Conservation (phyloP, 768 basidiomycete genomes). For the Strobilomyces dryophilus region DNA sequence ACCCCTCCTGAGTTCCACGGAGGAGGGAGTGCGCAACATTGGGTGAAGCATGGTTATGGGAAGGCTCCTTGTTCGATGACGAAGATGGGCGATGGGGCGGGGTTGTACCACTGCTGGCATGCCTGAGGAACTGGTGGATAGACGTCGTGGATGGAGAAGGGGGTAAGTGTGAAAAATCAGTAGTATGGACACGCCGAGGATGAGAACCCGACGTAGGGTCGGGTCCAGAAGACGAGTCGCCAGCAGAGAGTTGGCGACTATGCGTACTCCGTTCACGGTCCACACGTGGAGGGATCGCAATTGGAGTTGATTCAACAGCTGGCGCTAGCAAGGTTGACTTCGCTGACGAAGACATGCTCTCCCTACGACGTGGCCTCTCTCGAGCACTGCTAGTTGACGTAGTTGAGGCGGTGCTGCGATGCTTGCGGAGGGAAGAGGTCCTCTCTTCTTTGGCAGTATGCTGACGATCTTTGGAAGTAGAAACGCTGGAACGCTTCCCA, state of each 20-base stretch:
- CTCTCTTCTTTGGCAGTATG: constrained; percentile 46
- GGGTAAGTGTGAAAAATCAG: constrained; percentile 85
- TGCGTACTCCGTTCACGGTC: constrained; percentile 43
- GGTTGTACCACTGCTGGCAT: constrained; percentile 40
- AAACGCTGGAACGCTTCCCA: constrained; percentile 42
- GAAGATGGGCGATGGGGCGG: constrained; percentile 33
- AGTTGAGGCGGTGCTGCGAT: constrained; percentile 65
- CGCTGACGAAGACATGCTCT: constrained; percentile 42
- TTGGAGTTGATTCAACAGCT: constrained; percentile 20
- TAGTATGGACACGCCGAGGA: constrained; percentile 60
- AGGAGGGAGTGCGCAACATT: constrained; percentile 83
- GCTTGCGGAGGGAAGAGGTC: constrained; percentile 49
- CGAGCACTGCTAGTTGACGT: constrained; percentile 36
- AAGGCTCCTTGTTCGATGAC: constrained; percentile 39
- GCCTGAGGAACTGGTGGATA: constrained; percentile 77
- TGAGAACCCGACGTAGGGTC: constrained; percentile 39
- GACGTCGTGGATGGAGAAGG: constrained; percentile 90
- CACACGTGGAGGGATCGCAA: constrained; percentile 16
- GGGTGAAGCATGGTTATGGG: constrained; percentile 42
- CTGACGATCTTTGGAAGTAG: constrained; percentile 28
- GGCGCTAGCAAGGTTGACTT: constrained; percentile 18
- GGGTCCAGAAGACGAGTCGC: constrained; percentile 62
- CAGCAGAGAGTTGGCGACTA: constrained; percentile 61
- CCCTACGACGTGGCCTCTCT: constrained; percentile 47
- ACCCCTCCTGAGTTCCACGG: constrained; percentile 85